Conservation (phyloP, 768 basidiomycete genomes). For the Russula compacta region DNA sequence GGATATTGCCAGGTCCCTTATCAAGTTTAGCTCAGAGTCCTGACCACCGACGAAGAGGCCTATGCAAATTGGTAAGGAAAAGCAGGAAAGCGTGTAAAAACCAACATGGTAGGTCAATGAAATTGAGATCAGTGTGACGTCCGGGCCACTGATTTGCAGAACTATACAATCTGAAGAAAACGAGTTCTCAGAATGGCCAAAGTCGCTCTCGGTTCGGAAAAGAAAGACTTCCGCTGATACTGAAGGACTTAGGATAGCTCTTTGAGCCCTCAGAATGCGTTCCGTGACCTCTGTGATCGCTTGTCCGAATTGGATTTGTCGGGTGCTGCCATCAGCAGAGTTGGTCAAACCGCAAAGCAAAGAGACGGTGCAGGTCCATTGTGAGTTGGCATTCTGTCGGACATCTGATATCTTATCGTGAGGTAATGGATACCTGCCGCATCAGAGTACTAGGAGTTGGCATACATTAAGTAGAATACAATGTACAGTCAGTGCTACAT, state of each 20-base stretch:
- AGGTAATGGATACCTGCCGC: not conserved
- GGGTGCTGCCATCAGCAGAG: conserved; percentile 19
- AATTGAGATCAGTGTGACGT: conserved; percentile 34
- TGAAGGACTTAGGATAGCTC: conserved; percentile 54
- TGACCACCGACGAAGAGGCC: conserved; percentile 47
- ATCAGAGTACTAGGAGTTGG: too few species aligned
- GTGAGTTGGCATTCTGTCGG: conserved; percentile 32
- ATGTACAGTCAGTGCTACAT: too few species aligned
- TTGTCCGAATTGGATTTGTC: conserved; percentile 22
- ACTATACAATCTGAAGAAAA: conserved; percentile 33
- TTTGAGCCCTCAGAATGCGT: conserved; percentile 54
- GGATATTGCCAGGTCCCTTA: conserved; percentile 44
- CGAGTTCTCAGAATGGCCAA: conserved; percentile 15
- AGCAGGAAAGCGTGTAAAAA: not conserved
- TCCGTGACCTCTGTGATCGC: conserved; percentile 53
- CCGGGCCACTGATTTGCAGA: conserved; percentile 30
- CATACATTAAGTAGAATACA: too few species aligned
- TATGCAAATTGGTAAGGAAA: conserved; percentile 18
- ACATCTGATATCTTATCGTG: conserved; percentile 22
- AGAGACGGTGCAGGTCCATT: conserved; percentile 29
- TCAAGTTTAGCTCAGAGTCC: conserved; percentile 47
- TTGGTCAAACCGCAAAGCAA: conserved; percentile 26
- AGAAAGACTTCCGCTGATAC: conserved; percentile 30
- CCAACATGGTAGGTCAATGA: conserved; percentile 34
- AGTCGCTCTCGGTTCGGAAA: conserved; percentile 24